Evolutionary conservation across 2,329 filamentous ascomycete genomes (phyloP).

Genomic region (Penicillium sp.): DNA sequence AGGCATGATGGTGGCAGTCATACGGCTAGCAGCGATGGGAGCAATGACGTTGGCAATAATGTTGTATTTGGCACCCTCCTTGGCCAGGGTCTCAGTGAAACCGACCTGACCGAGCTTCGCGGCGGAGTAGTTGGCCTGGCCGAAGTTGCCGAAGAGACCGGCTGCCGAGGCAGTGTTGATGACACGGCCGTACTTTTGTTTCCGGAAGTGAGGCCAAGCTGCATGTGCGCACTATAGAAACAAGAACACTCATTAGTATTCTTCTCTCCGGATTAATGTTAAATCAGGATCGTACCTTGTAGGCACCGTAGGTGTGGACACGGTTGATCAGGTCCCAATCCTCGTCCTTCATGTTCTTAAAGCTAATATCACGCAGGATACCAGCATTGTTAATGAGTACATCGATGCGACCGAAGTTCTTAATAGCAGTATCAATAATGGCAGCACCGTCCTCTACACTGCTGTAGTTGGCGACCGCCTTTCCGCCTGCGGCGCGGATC

Average conservation of each 20-base stretch:
- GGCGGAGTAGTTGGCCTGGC: constrained; percentile 94
- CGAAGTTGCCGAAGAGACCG: constrained; percentile 92
- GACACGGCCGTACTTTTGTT: constrained; percentile 95
- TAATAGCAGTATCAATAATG: constrained; percentile 71
- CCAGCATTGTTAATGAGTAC: constrained; percentile 97
- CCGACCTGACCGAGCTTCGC: constrained; percentile 94
- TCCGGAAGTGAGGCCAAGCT: constrained; percentile 96
- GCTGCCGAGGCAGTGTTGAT: constrained; percentile 98
- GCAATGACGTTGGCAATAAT: constrained; percentile 94
- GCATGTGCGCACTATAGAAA: constrained; percentile 70
- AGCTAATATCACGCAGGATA: constrained; percentile 90
- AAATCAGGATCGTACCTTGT: constrained; percentile 61
- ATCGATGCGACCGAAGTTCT: constrained; percentile 70
- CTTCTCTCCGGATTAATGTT: not conserved
- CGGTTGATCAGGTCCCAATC: constrained; percentile 96
- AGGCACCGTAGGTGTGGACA: constrained; percentile 90
- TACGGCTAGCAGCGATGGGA: constrained; percentile 89
- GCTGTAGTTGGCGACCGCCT: constrained; percentile 97
- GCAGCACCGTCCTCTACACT: constrained; percentile 77
- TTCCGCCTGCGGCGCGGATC: constrained; percentile 78
- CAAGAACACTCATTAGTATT: constrained; percentile 15
- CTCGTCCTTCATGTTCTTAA: constrained; percentile 97
- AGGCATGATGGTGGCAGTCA: constrained; percentile 95
- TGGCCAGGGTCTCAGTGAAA: constrained; percentile 96
- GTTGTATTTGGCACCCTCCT: constrained; percentile 98